These are phyloP conservation scores for Aureobasidium sp. DNA, from an alignment of 2,329 filamentous ascomycete species.

Conservation along the genomic window DNA sequence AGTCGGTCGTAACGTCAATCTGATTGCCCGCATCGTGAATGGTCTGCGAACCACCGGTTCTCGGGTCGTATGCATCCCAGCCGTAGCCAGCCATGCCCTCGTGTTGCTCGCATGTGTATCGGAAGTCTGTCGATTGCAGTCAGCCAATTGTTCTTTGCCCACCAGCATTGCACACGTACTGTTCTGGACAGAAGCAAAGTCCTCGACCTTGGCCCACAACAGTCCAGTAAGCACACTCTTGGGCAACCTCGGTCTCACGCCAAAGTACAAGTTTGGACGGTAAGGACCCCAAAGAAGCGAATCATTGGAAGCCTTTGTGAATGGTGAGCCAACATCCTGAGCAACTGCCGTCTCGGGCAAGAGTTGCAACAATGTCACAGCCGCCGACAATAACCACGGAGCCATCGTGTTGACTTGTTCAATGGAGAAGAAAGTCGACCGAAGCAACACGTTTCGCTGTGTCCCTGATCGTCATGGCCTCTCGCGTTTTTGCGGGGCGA, in stretches of 20 bases:
- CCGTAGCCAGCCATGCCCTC: slow-evolving; percentile 92
- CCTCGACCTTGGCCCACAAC: slow-evolving; percentile 81
- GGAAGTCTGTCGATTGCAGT: slow-evolving; percentile 53
- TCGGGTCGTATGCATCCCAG: slow-evolving; percentile 93
- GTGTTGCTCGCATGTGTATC: slow-evolving; percentile 93
- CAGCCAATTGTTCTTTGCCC: slow-evolving; percentile 12
- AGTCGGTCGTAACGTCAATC: slow-evolving; percentile 84
- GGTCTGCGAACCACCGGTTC: slow-evolving; percentile 76
- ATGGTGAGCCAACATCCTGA: slow-evolving; percentile 19
- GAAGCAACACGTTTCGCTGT: slow-evolving; percentile 7
- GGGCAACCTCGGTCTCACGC: slow-evolving; percentile 70
- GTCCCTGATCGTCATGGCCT: slow-evolving; percentile 4
- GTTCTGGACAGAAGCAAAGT: slow-evolving; percentile 63
- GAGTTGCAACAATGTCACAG: slow-evolving; percentile 12
- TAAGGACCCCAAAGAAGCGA: slow-evolving; percentile 95
- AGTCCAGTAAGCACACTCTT: slow-evolving; percentile 74
- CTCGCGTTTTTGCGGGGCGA: slow-evolving; percentile 4
- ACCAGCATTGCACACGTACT: slow-evolving; percentile 41
- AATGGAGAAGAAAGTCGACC: not conserved
- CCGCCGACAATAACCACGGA: slow-evolving; percentile 12
- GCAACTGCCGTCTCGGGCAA: slow-evolving; percentile 1
- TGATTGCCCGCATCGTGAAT: slow-evolving; percentile 85
- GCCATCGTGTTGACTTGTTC: not conserved
- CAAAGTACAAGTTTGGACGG: slow-evolving; percentile 89
- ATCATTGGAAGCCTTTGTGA: slow-evolving; percentile 55